phyloP scores from a whole-genome alignment of 2,329 filamentous ascomycete genomes.

The Dactylellina sp. region DNA sequence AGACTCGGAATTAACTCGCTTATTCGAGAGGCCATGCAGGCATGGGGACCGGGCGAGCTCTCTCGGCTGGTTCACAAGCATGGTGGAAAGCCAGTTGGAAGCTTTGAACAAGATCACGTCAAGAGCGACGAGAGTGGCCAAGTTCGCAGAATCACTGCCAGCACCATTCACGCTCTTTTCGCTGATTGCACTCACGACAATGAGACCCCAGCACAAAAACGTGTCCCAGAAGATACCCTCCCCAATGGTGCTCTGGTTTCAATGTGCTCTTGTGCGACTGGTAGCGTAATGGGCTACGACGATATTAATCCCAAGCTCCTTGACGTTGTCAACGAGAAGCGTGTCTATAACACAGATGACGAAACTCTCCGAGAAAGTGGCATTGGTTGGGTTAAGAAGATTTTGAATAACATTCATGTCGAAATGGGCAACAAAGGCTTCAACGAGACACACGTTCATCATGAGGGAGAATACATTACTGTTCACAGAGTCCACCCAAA shows the following conservation, averaged over 20 bases:
- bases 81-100: conserved; percentile 92
- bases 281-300: conserved; percentile 98
- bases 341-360: conserved; percentile 73
- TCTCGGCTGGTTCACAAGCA: conserved; percentile 93
- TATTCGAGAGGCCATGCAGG: conserved; percentile 97
- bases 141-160: conserved; percentile 84
- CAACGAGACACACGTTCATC: conserved; percentile 94
- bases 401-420: conserved; percentile 93
- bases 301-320: conserved; percentile 93
- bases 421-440: conserved; percentile 96
- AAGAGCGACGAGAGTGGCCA: conserved; percentile 73
- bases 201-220: conserved; percentile 92
- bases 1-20: conserved; percentile 88
- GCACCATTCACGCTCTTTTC: conserved; percentile 90
- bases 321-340: conserved; percentile 90
- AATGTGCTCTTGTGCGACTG: conserved; percentile 94
- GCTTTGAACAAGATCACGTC: conserved; percentile 93
- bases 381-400: conserved; percentile 89
- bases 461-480: conserved; percentile 95
- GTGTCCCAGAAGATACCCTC: conserved; percentile 91
- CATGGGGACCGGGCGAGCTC: conserved; percentile 93
- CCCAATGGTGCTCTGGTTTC: conserved; percentile 92
- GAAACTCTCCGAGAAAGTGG: conserved; percentile 71
- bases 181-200: conserved; percentile 99
- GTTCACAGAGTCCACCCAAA: conserved; percentile 94